Percentiles rank a stretch among this genome's conserved stretches.
Evolutionary conservation across 2,329 filamentous ascomycete genomes (phyloP).

Genomic region (Dactylellina parvicollis): DNA sequence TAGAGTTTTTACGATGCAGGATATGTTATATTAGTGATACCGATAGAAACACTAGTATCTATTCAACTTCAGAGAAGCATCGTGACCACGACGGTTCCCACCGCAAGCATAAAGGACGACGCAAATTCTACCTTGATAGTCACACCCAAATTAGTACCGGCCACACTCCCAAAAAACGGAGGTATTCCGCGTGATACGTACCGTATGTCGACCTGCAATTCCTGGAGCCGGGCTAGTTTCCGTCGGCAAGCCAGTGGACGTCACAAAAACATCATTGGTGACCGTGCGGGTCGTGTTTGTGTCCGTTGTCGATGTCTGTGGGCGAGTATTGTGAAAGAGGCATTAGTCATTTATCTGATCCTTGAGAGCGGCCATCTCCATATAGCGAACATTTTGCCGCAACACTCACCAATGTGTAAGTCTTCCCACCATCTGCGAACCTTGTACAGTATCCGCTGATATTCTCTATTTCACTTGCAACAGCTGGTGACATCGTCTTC

Average conservation of each 20-base stretch:
- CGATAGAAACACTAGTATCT: background rate
- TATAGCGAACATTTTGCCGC: background rate
- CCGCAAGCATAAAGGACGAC: background rate
- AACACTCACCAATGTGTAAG: conserved; percentile 27
- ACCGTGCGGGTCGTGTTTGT: conserved; percentile 25
- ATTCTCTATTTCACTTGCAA: conserved; percentile 31
- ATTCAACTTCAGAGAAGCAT: background rate
- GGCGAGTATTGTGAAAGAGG: background rate
- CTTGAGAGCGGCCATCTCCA: no score
- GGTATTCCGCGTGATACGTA: background rate
- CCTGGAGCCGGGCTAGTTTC: conserved; percentile 22
- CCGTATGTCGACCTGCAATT: background rate
- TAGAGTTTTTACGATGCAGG: no score
- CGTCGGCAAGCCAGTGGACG: conserved; percentile 23
- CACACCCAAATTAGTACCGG: background rate
- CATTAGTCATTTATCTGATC: background rate
- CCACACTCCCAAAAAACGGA: background rate
- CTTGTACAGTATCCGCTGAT: conserved; percentile 42
- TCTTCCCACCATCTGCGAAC: conserved; percentile 32
- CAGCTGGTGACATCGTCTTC: conserved; percentile 32
- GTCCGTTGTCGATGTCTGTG: conserved; percentile 34
- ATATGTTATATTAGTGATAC: background rate
- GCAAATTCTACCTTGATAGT: background rate
- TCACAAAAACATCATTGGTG: conserved; percentile 30
- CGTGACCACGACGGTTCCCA: background rate